A percentile compares a stretch with the other conserved stretches of the same genome.
These are phyloP conservation scores for Pichia ethanolica DNA, from an alignment of 805 yeast species.

Conservation along the genomic window DNA sequence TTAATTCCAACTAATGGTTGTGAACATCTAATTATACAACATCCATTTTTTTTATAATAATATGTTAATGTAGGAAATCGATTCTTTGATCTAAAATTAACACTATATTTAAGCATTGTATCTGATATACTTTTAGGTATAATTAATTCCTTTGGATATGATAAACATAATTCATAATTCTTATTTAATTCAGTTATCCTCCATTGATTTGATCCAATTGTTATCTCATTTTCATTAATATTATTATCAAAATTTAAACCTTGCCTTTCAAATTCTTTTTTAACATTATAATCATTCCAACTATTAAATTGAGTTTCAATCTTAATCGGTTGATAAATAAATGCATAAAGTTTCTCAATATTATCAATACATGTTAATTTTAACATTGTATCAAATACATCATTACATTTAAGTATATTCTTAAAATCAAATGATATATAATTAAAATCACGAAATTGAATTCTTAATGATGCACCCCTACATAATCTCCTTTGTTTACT, in stretches of 20 bases:
- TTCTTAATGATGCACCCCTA: constrained; percentile 48
- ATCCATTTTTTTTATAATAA: constrained; percentile 58
- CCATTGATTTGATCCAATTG: constrained; percentile 40
- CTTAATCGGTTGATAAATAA: constrained; percentile 66
- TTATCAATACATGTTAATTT: constrained; percentile 51
- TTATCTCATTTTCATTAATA: constrained; percentile 20
- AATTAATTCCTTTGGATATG: constrained; percentile 64
- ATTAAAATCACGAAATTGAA: constrained; percentile 81
- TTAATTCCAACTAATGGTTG: constrained; percentile 92
- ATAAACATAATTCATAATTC: constrained; percentile 57
- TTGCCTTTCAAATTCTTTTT: constrained; percentile 65
- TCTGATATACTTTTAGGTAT: constrained; percentile 80
- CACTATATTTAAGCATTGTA: constrained; percentile 73
- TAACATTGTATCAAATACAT: constrained; percentile 67
- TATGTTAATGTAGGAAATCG: constrained; percentile 80
- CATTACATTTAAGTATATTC: constrained; percentile 50
- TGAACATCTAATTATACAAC: constrained; percentile 80
- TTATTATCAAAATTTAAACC: constrained; percentile 33
- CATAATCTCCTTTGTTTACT: constrained; percentile 9
- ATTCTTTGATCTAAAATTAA: constrained; percentile 76
- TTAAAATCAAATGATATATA: constrained; percentile 70
- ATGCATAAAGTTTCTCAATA: constrained; percentile 67
- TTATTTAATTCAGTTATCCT: constrained; percentile 58
- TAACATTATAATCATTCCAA: constrained; percentile 64
- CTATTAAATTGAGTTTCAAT: constrained; percentile 58